phyloP scores from a whole-genome alignment of 345 rosid species.

The Draba incana region DNA sequence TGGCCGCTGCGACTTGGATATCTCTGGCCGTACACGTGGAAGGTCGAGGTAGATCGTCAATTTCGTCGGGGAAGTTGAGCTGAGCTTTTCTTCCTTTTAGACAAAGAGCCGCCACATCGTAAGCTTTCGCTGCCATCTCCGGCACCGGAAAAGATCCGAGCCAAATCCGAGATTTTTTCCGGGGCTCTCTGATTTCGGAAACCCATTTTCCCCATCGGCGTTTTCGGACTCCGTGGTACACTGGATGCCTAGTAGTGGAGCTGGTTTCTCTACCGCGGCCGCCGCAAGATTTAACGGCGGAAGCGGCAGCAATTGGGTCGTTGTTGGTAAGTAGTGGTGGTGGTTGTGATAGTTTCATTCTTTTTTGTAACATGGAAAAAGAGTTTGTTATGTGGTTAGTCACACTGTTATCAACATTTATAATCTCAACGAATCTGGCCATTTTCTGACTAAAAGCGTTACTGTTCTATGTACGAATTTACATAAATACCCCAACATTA shows the following conservation, averaged over 20 bases:
- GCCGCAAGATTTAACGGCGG: constrained; percentile 36
- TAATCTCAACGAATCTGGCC: constrained; percentile 18
- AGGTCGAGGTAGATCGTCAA: constrained; percentile 61
- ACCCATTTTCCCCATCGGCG: constrained; percentile 96
- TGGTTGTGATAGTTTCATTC: constrained; percentile 46
- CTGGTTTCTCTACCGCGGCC: constrained; percentile 24
- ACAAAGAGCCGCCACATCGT: constrained; percentile 79
- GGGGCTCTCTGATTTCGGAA: constrained; percentile 86
- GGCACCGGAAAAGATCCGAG: constrained; percentile 80
- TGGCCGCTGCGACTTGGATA: constrained; percentile 75
- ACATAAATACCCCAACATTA: constrained; percentile 8
- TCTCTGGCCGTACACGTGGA: constrained; percentile 64
- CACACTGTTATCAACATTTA: constrained; percentile 36
- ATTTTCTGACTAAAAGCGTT: constrained; percentile 21
- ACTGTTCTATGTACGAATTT: neutral
- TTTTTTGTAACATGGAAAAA: constrained; percentile 40
- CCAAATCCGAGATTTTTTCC: constrained; percentile 86
- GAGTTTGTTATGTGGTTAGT: constrained; percentile 35
- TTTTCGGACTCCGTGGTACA: constrained; percentile 74
- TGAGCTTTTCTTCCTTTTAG: constrained; percentile 77
- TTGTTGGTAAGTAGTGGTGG: constrained; percentile 46
- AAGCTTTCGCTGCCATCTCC: constrained; percentile 90
- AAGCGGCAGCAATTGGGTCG: constrained; percentile 35
- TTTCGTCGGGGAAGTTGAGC: constrained; percentile 78
- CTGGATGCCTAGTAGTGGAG: constrained; percentile 58